These are phyloP conservation scores for Scopulariopsis brevicaulis DNA, from an alignment of 2,329 filamentous ascomycete species.

Conservation along the genomic window DNA sequence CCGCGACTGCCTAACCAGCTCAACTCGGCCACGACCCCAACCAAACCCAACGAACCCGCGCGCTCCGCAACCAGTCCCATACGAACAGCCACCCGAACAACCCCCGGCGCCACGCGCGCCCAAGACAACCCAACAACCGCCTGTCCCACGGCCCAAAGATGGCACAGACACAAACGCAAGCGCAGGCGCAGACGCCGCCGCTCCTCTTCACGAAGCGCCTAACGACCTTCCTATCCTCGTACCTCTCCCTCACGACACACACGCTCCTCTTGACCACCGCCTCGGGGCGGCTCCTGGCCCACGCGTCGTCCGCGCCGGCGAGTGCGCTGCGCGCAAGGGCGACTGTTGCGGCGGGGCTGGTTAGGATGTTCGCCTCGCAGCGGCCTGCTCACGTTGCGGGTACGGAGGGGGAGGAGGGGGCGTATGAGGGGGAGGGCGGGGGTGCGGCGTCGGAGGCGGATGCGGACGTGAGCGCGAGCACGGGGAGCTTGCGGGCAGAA, in stretches of 20 bases:
- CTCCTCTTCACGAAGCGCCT: constrained; percentile 56
- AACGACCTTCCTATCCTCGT: constrained; percentile 47
- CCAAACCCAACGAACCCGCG: no score
- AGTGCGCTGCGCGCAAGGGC: constrained; percentile 48
- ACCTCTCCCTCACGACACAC: constrained; percentile 44
- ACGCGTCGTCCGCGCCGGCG: constrained; percentile 43
- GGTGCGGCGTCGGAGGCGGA: constrained; percentile 5
- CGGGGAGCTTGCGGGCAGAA: neutral
- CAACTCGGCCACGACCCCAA: no score
- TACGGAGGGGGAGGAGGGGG: no score
- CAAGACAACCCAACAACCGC: no score
- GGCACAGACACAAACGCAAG: neutral
- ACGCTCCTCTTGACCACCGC: constrained; percentile 48
- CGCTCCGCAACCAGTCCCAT: no score
- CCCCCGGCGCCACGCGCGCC: neutral
- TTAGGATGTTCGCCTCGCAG: constrained; percentile 38
- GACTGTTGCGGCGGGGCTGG: constrained; percentile 52
- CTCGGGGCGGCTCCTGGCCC: constrained; percentile 52
- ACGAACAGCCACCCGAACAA: no score
- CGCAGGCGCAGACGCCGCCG: constrained; percentile 31
- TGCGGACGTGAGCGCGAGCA: constrained; percentile 1
- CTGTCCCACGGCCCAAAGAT: neutral
- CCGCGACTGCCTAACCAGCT: no score
- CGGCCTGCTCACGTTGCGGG: no score
- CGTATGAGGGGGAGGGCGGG: constrained; percentile 8